Conservation (phyloP, 305 asterid genomes). For the Fraxinus albicans region DNA sequence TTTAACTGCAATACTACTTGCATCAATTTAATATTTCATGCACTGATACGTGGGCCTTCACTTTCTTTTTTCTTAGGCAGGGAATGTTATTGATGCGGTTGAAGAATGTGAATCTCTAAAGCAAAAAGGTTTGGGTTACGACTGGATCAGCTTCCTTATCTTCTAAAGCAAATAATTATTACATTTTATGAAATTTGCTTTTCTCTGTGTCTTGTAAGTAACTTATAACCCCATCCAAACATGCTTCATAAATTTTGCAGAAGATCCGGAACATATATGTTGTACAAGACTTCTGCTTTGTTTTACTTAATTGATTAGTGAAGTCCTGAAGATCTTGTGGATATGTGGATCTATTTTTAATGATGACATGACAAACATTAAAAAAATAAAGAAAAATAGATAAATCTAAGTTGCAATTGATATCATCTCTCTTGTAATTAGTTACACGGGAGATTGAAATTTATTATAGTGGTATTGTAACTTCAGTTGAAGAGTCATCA, state of each 20-base stretch:
- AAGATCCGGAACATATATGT: neutral
- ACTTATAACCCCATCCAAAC: neutral
- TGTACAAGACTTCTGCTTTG: neutral
- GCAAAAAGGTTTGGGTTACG: slow-evolving; percentile 60
- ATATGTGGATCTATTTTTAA: neutral
- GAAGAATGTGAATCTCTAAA: slow-evolving; percentile 69
- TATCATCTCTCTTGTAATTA: neutral
- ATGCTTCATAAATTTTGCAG: neutral
- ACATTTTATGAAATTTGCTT: neutral
- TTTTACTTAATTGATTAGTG: neutral
- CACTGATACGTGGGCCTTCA: slow-evolving; percentile 13
- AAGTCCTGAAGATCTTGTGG: slow-evolving; percentile 1
- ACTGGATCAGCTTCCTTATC: slow-evolving; percentile 14
- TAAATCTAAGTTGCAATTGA: neutral
- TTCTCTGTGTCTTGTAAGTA: neutral
- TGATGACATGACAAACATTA: neutral
- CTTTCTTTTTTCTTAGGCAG: slow-evolving; percentile 58
- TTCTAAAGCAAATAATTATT: neutral
- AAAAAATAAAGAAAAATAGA: neutral
- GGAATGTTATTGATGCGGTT: slow-evolving; percentile 63
- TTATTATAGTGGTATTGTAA: neutral
- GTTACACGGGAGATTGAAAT: neutral
- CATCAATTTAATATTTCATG: neutral
- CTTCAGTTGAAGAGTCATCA: neutral
- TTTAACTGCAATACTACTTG: slow-evolving; percentile 19